Base-by-base conservation (phyloP, 176 grass and related monocot genomes). In the Guadua angustifolia region DNA sequence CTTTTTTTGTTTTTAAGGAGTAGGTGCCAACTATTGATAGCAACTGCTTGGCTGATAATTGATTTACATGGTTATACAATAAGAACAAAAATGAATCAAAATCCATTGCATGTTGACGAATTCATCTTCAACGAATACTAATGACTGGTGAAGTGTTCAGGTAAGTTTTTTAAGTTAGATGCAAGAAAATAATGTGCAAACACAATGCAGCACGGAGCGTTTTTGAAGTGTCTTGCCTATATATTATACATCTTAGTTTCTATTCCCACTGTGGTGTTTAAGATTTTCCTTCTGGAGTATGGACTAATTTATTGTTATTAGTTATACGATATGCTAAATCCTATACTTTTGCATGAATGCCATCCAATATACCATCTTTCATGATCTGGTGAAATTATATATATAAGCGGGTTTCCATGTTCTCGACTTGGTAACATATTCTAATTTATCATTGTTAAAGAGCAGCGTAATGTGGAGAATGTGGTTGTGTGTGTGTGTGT, bases 1-100 rank as follows among this genome's bases (percentile, higher is more conserved):
- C 21, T 17, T 39, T 65, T 51, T 49, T 61, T 74, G n/a, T n/a
- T 44, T 39, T 15, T 9, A 17, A 17, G 35, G 79, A 73, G 33
- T 18, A 53, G 46, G 71, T 84, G 35, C 58, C 46, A 84, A 65
- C 45, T 84, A 35, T 75, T 66, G 32, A 66, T 40, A 53, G 45
- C 71, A 84, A 66, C 46, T 75, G 59, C 21, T 73, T 63, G 19
- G 44, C 21, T 62, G 45, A 53, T 42, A 51, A 52, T 80, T 65
- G 33, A 19, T 6, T n/a, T 9, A 13, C 21, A 66, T 66, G 14
- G 24, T 66, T 84, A 64, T 66, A 40, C 73, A 57, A 24, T 13
- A 42, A 19, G 13, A 80, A 24, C 13, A 49, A 26, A 42, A 56
- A 36, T 40, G 7, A 69, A 47, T 15, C 2, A 11, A 58, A 80